These are phyloP conservation scores for Phoenix dactylifera DNA, from an alignment of 176 grass and related monocot genomes.

Conservation along the genomic window DNA sequence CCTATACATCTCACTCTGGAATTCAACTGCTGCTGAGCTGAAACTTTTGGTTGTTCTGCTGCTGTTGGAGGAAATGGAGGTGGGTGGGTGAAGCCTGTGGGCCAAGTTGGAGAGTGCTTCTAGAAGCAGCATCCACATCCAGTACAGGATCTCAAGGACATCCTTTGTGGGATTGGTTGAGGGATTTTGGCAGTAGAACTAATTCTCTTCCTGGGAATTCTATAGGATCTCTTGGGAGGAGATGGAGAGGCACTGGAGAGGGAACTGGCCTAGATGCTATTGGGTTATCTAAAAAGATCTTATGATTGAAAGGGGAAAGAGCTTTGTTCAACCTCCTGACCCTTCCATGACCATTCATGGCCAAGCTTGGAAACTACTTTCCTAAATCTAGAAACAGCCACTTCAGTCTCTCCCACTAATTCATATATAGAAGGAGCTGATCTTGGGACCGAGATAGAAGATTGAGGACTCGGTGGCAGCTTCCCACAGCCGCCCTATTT, in stretches of 20 bases:
- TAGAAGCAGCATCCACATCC: constrained; percentile 6
- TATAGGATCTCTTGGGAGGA: constrained; percentile 42
- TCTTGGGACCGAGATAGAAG: constrained; percentile 54
- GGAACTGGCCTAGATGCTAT: background rate
- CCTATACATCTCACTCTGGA: constrained; percentile 67
- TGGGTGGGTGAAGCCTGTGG: constrained; percentile 35
- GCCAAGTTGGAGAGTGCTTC: background rate
- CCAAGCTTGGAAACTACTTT: constrained; percentile 43
- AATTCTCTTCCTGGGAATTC: constrained; percentile 40
- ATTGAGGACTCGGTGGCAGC: constrained; percentile 60
- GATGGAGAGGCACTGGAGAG: constrained; percentile 44
- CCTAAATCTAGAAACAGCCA: constrained; percentile 55
- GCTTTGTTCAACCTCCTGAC: constrained; percentile 59
- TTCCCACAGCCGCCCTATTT: constrained; percentile 57
- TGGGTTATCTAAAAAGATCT: constrained; percentile 57
- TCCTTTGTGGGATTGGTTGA: constrained; percentile 42
- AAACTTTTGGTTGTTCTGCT: constrained; percentile 74
- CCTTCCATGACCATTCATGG: constrained; percentile 64
- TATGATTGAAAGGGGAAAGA: constrained; percentile 47
- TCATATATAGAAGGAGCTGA: constrained; percentile 37
- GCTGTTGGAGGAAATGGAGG: constrained; percentile 77
- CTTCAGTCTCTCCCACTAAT: constrained; percentile 48
- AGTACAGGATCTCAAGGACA: constrained; percentile 32
- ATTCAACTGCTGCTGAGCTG: constrained; percentile 87
- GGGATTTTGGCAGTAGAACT: constrained; percentile 32